These are phyloP conservation scores for Theobroma cacao DNA, from an alignment of 345 rosid genomes.

Conservation along the genomic window DNA sequence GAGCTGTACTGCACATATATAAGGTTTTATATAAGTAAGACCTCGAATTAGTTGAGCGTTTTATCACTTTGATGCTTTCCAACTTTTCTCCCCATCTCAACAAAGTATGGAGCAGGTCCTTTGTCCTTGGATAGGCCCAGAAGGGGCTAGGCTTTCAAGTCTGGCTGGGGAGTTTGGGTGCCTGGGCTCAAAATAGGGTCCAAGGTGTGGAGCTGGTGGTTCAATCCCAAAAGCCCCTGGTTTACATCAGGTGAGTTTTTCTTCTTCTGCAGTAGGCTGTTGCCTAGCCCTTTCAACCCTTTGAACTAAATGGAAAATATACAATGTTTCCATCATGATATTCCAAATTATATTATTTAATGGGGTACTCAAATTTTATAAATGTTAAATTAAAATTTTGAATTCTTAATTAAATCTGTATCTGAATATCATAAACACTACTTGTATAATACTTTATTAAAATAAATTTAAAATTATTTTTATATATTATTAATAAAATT, in stretches of 20 bases:
- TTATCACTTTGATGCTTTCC: not conserved
- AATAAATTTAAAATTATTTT: too few species aligned
- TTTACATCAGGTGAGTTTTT: too few species aligned
- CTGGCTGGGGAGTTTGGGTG: not conserved
- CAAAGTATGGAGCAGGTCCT: slow-evolving; percentile 3
- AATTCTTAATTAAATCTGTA: too few species aligned
- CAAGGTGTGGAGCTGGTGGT: not conserved
- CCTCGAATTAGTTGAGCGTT: not conserved
- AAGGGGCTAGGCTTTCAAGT: not conserved
- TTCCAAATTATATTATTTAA: too few species aligned
- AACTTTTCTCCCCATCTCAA: not conserved
- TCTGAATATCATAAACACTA: too few species aligned
- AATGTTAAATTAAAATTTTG: too few species aligned
- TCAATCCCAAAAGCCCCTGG: not conserved
- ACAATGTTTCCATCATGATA: too few species aligned
- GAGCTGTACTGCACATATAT: not conserved
- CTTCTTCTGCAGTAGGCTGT: not conserved
- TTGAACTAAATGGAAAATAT: not conserved
- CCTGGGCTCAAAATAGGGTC: not conserved
- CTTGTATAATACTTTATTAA: too few species aligned
- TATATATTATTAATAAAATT: too few species aligned
- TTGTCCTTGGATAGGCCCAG: not conserved
- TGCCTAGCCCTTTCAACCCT: not conserved
- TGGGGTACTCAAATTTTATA: too few species aligned
- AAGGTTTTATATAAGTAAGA: not conserved